Conservation (phyloP, 257 asterid species). For the Eucommia ulmoides region DNA sequence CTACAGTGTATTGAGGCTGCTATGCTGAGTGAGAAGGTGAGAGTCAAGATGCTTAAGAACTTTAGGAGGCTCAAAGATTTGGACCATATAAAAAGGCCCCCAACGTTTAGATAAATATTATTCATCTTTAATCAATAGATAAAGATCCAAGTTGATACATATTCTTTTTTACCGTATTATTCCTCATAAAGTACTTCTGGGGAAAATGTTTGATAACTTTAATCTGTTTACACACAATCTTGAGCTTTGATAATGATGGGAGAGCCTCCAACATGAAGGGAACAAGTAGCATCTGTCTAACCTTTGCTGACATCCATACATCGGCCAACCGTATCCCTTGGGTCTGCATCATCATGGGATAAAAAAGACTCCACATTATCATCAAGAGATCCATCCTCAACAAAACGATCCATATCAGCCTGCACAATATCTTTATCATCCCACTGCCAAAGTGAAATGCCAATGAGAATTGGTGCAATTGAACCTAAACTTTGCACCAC, state of each 20-base stretch:
- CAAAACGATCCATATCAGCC: slow-evolving; percentile 96
- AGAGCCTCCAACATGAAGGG: not conserved
- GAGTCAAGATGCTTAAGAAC: not conserved
- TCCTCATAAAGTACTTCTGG: not conserved
- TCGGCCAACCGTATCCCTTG: slow-evolving; percentile 78
- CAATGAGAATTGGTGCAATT: slow-evolving; percentile 15
- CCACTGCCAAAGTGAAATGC: slow-evolving; percentile 54
- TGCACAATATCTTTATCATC: slow-evolving; percentile 89
- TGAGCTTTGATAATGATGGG: not conserved
- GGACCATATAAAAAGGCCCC: too few species aligned
- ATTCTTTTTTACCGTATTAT: not conserved
- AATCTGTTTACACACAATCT: not conserved
- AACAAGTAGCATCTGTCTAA: slow-evolving; percentile 8
- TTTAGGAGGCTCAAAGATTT: too few species aligned
- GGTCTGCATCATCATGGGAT: slow-evolving; percentile 85
- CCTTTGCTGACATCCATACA: slow-evolving; percentile 94
- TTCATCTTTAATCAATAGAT: not conserved
- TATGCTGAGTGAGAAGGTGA: not conserved
- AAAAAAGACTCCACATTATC: slow-evolving; percentile 92
- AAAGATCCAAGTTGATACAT: not conserved
- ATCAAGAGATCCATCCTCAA: slow-evolving; percentile 81
- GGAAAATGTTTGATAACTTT: not conserved
- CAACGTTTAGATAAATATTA: not conserved
- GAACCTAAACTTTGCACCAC: not conserved
- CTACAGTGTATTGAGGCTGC: not conserved